Conservation (phyloP, 352 stramenopile genomes). For the Phytophthora vignae region DNA sequence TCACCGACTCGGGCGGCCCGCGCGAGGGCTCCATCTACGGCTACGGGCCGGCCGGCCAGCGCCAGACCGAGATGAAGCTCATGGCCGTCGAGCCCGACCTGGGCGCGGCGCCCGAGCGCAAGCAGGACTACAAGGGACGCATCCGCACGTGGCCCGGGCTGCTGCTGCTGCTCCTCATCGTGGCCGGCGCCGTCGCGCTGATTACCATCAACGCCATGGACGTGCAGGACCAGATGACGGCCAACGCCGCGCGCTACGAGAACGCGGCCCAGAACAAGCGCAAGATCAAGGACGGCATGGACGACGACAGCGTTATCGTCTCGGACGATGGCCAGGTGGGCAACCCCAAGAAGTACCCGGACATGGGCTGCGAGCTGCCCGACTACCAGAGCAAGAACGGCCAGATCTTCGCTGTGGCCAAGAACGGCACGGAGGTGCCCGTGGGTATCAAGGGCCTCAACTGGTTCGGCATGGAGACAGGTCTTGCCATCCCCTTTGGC, state of each 20-base stretch:
- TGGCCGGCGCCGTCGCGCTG: slow-evolving; percentile 45
- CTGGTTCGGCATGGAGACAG: slow-evolving; percentile 85
- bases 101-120: slow-evolving; percentile 48
- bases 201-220: slow-evolving; percentile 61
- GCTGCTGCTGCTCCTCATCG: slow-evolving; percentile 55
- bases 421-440: slow-evolving; percentile 64
- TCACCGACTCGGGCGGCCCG: slow-evolving; percentile 46
- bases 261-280: slow-evolving; percentile 33
- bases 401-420: slow-evolving; percentile 48
- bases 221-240: slow-evolving; percentile 33
- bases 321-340: slow-evolving; percentile 62
- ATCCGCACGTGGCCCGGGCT: slow-evolving; percentile 71
- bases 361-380: slow-evolving; percentile 60
- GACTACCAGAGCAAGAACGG: slow-evolving; percentile 75
- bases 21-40: slow-evolving; percentile 38
- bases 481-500: slow-evolving; percentile 64
- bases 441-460: slow-evolving; percentile 74
- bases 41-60: slow-evolving; percentile 30
- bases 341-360: slow-evolving; percentile 65
- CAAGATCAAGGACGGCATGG: slow-evolving; percentile 56
- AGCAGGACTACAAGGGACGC: slow-evolving; percentile 74
- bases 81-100: slow-evolving; percentile 54
- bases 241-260: slow-evolving; percentile 39
- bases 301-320: slow-evolving; percentile 41
- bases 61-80: slow-evolving; percentile 74